Evolutionary conservation across 31 red algal genomes (phyloP), one percentile per base, ranked within the genome.

Genomic region (Bonnemaisonia californica): DNA sequence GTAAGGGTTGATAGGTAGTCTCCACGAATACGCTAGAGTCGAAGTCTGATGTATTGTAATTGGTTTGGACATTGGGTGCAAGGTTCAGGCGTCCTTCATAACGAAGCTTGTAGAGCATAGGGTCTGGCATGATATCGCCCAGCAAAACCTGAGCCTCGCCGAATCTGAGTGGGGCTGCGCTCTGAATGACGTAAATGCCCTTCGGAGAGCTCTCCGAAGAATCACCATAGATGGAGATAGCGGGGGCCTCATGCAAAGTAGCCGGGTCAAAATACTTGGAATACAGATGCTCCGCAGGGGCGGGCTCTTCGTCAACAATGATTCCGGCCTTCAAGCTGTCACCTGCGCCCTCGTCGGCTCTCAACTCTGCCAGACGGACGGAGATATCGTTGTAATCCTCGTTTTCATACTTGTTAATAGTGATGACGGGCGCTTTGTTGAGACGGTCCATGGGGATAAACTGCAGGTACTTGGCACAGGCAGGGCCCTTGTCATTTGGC

Each of bases 371-470:
- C 59, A 63, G 59, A 8, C n/a, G 59, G 24, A 8, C 7, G 11
- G 24, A 30, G 11, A 63, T 23, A 22, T 63, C 24, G 59, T 63
- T 63, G 59, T 30, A 63, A 22, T 63, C 59, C 8, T 24, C 59
- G 59, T 63, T 63, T 8, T 8, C 12, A 22, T 18, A 63, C 24
- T 24, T 32, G 59, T 63, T 63, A 9, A 63, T 63, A 22, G 59
- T 63, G 7, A 63, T 63, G n/a, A 63, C n/a, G 8, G 59, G 59
- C 59, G 59, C 59, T 32, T 63, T 63, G 59, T 63, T 63, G 59
- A 63, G 7, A 32, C 59, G 59, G 29, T 63, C 59, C 7, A 23
- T 23, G 11, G 59, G 59, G n/a, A 63, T 63, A 22, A 24, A 32
- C 8, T 8, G 24, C 5, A 63, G 59, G n/a, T 63, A 63, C 8